These are phyloP conservation scores for Colletotrichum neosansevieriae DNA, from an alignment of 2,329 filamentous ascomycete species.

Conservation along the genomic window DNA sequence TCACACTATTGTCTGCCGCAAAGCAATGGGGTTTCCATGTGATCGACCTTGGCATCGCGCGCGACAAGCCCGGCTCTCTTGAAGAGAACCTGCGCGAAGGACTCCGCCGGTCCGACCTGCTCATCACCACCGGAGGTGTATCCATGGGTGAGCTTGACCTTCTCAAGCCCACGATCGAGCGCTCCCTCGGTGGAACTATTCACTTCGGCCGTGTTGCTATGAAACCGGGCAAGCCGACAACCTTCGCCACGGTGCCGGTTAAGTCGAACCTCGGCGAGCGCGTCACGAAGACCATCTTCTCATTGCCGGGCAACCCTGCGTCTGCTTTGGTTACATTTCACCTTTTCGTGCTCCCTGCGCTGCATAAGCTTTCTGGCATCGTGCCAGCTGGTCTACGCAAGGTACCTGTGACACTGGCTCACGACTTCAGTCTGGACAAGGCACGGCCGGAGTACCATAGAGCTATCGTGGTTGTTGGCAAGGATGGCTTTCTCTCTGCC, in stretches of 20 bases:
- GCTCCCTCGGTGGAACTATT: slow-evolving; percentile 88
- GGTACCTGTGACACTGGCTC: slow-evolving; percentile 77
- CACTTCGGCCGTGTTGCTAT: slow-evolving; percentile 97
- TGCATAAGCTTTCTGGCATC: slow-evolving; percentile 82
- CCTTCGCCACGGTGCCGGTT: slow-evolving; percentile 87
- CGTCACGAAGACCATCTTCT: slow-evolving; percentile 81
- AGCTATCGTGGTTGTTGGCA: slow-evolving; percentile 75
- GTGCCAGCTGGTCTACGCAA: slow-evolving; percentile 76
- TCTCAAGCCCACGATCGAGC: slow-evolving; percentile 95
- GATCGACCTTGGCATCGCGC: slow-evolving; percentile 87
- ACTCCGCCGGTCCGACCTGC: slow-evolving; percentile 79
- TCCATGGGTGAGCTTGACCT: slow-evolving; percentile 98
- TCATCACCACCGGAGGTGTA: slow-evolving; percentile 94
- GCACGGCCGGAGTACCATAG: slow-evolving; percentile 89
- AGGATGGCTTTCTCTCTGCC: slow-evolving; percentile 78
- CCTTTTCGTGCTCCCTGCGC: slow-evolving; percentile 88
- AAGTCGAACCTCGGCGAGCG: slow-evolving; percentile 70
- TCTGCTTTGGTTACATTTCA: slow-evolving; percentile 94
- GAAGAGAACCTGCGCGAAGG: slow-evolving; percentile 83
- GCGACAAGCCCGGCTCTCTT: slow-evolving; percentile 77
- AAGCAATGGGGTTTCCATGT: slow-evolving; percentile 80
- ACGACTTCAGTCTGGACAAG: slow-evolving; percentile 81
- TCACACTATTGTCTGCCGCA: slow-evolving; percentile 85
- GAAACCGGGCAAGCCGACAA: slow-evolving; percentile 98
- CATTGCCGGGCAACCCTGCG: slow-evolving; percentile 92